phyloP scores from a whole-genome alignment of 768 basidiomycete genomes.

The Termitomyces sp. region DNA sequence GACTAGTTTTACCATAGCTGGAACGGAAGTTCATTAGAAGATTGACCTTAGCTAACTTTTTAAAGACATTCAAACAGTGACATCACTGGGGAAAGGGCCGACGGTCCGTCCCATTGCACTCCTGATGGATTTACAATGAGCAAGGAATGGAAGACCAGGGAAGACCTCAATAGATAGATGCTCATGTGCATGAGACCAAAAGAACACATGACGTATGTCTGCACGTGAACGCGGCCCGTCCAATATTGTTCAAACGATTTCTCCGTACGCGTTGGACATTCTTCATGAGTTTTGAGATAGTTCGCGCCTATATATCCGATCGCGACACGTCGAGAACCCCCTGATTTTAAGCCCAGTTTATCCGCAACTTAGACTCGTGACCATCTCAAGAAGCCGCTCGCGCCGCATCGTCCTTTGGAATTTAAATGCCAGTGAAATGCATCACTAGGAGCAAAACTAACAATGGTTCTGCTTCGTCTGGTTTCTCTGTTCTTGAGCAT shows the following conservation, averaged over 20 bases:
- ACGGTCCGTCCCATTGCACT: neutral
- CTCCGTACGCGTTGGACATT: neutral
- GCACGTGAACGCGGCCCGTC: neutral
- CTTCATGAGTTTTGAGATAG: neutral
- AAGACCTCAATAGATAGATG: too few species aligned
- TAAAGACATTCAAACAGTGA: neutral
- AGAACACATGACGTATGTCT: neutral
- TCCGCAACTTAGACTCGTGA: constrained; percentile 8
- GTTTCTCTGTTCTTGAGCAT: constrained; percentile 12
- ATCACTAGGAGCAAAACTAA: neutral
- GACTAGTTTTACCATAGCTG: neutral
- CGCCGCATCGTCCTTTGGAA: neutral
- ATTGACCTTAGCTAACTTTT: neutral
- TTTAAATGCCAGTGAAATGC: neutral
- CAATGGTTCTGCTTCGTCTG: constrained; percentile 6
- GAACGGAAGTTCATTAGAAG: neutral
- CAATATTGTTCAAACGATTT: neutral
- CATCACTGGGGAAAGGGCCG: neutral
- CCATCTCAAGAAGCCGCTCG: neutral
- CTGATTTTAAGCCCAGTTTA: neutral
- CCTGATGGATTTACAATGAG: neutral
- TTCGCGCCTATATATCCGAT: neutral
- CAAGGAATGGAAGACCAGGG: neutral
- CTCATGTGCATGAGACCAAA: neutral
- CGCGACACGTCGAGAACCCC: neutral